Base-by-base conservation (phyloP, 1,139 yeast genomes). In the Yamadazyma friedrichii region DNA sequence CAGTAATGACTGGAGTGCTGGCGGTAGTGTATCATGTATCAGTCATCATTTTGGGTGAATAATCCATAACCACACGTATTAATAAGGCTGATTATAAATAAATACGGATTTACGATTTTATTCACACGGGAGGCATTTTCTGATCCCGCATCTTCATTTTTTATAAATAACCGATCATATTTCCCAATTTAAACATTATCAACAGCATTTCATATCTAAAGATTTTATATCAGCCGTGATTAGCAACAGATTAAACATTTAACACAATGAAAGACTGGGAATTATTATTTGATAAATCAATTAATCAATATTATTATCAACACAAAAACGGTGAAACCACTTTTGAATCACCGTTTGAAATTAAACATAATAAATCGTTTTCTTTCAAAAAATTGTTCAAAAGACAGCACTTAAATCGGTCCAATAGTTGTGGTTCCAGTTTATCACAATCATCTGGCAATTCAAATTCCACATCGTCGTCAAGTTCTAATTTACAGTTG, bases 281-380 rank as follows among this genome's bases (percentile, higher is more conserved):
- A 41, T 42, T 59, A 31, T 53, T 53, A 40, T 71, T 54, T 50
- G 76, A 71, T 48, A 44, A 54, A 3, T 53, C 56, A 16, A 55
- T 71, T 40, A 56, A 65, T 33, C 71, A 68, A 49, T 58, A 65
- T 46, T 70, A 70, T 53, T 71, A 67, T 46, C 44, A 61, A 26
- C 65, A 70, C 51, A 50, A 58, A 13, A 44, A 47, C 38, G 61
- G 63, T 36, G 46, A 64, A 3, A 56, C 67, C 11, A 53, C 68
- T 13, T 71, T 69, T 47, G 76, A 71, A 48, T 59, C 59, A 33
- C 76, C 77, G 3, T 59, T 65, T 44, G 76, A 71, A 49, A 76
- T 71, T 6, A 50, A 54, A 35, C 28, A 22, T 25, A 40, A 44
- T 29, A 31, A 17, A 25, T 15, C 26, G 11, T 36, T 36, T 22